These are phyloP conservation scores for Isoetes taiwanensis DNA, from an alignment of 75 land plant species.

Conservation along the genomic window DNA sequence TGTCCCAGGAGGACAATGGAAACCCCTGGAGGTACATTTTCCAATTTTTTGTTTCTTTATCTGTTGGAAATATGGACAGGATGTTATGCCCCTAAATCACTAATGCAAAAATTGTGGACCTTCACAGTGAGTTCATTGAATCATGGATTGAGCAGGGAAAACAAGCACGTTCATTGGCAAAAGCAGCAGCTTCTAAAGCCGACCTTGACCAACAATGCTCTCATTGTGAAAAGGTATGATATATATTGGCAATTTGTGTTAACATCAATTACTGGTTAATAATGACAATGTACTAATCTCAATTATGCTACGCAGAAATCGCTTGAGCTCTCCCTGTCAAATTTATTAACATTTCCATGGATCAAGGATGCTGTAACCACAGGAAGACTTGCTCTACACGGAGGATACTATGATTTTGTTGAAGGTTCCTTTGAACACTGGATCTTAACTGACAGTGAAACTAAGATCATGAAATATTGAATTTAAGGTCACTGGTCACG, in stretches of 20 bases:
- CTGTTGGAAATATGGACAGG: background rate
- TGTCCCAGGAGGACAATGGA: conserved; percentile 17
- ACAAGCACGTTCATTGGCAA: conserved; percentile 37
- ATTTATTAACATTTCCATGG: conserved; percentile 66
- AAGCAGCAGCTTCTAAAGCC: conserved; percentile 3
- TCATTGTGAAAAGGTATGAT: conserved; percentile 53
- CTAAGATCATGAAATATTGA: too few species aligned
- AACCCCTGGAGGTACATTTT: background rate
- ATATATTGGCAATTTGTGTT: background rate
- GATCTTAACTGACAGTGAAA: conserved; percentile 18
- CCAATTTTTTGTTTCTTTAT: too few species aligned
- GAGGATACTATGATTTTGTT: conserved; percentile 73
- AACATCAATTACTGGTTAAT: background rate
- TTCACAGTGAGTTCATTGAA: conserved; percentile 69
- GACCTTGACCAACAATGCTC: conserved; percentile 38
- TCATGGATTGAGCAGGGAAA: conserved; percentile 56
- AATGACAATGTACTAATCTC: background rate
- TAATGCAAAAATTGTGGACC: background rate
- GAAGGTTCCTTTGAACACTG: conserved; percentile 53
- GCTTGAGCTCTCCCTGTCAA: conserved; percentile 61
- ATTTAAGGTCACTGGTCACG: too few species aligned
- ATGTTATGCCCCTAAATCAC: background rate
- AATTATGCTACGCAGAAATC: conserved; percentile 44
- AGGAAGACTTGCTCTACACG: conserved; percentile 37
- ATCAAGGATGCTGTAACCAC: conserved; percentile 53